These are phyloP conservation scores for Rutstroemia sydowiana DNA, from an alignment of 2,329 filamentous ascomycete species.

Conservation along the genomic window DNA sequence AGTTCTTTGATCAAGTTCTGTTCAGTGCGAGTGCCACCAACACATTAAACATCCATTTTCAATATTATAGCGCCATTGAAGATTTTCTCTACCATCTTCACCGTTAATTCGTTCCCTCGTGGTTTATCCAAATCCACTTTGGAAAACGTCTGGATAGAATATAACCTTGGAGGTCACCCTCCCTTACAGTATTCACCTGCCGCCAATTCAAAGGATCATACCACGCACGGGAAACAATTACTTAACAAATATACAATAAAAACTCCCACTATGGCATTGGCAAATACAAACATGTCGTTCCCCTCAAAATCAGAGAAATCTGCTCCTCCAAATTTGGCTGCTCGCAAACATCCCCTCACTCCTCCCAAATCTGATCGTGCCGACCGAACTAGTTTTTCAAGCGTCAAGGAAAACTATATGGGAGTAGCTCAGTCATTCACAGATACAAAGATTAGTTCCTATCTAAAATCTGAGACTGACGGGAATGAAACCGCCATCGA, in stretches of 20 bases:
- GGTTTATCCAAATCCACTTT: neutral
- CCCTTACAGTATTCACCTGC: neutral
- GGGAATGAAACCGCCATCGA: conserved; percentile 38
- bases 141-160: neutral
- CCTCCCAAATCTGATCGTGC: conserved; percentile 20
- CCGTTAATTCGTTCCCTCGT: conserved; percentile 3
- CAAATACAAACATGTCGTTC: conserved; percentile 4
- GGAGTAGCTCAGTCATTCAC: conserved; percentile 55
- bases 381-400: conserved; percentile 29
- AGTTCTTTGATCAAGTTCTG: conserved; percentile 6
- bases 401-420: conserved; percentile 25
- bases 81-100: neutral
- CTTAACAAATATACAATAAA: neutral
- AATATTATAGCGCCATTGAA: neutral
- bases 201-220: too few species aligned
- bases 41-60: neutral
- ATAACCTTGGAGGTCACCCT: neutral
- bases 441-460: conserved; percentile 52
- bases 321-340: conserved; percentile 1
- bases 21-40: conserved; percentile 9
- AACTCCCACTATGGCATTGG: conserved; percentile 2
- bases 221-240: neutral
- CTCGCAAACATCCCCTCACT: conserved; percentile 10
- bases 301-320: conserved; percentile 7
- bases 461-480: conserved; percentile 26